Conservation (phyloP, 2,329 filamentous ascomycete genomes). For the Nemania diffusa region DNA sequence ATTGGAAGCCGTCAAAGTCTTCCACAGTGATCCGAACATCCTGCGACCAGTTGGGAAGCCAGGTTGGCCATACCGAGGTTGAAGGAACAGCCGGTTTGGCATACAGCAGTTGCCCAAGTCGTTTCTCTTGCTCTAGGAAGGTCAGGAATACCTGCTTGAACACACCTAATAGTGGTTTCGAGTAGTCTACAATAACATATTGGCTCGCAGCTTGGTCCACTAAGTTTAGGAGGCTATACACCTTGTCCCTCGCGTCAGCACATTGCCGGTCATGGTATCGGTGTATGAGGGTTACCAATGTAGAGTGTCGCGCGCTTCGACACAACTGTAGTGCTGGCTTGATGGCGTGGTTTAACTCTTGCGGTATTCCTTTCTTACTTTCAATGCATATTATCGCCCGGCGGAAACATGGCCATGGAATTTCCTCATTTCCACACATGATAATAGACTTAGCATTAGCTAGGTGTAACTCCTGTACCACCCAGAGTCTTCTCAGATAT, state of each 20-base stretch:
- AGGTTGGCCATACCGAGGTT: constrained; percentile 24
- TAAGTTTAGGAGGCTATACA: constrained; percentile 35
- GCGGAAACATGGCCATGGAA: constrained; percentile 33
- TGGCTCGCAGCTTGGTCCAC: constrained; percentile 1
- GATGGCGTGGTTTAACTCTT: neutral
- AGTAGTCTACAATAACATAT: constrained; percentile 31
- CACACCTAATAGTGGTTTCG: neutral
- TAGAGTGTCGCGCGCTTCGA: neutral
- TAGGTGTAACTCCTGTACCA: constrained; percentile 40
- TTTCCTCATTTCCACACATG: constrained; percentile 34
- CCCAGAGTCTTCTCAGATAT: constrained; percentile 36
- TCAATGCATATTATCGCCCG: constrained; percentile 22
- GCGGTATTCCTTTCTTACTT: neutral
- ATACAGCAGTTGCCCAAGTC: constrained; percentile 14
- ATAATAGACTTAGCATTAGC: constrained; percentile 28
- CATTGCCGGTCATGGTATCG: constrained; percentile 11
- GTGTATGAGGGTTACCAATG: constrained; percentile 1
- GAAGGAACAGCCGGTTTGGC: neutral
- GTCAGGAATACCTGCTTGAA: constrained; percentile 31
- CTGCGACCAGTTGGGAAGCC: constrained; percentile 36
- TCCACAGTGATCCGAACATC: neutral
- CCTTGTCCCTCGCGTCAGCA: constrained; percentile 31
- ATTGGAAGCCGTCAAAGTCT: neutral
- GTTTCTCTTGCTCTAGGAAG: constrained; percentile 12
- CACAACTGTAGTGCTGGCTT: neutral